Evolutionary conservation across 192 early-diverging fungal species (phyloP), one percentile per base, ranked within the genome.

Genomic region (Backusella australiensis): DNA sequence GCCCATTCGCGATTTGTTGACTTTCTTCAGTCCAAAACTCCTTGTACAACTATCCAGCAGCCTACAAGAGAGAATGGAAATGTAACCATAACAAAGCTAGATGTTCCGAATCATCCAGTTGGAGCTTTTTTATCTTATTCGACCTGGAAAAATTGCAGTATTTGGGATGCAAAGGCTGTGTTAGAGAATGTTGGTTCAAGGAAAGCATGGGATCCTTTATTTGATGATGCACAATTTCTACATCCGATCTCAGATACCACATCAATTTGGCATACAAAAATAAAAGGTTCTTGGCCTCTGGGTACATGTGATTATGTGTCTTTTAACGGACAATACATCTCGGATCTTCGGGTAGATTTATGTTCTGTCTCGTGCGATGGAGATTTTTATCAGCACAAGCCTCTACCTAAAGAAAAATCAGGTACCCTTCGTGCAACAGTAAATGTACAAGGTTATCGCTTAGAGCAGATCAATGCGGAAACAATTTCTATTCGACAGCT

Each of bases 91-190:
- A 77, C 71, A 9, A 80, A 85, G 1, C 39, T 81, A 11, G 82
- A 83, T 29, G 67, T 71, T 12, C 82, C 83, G 5, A 82, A 77
- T 4, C 82, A 85, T 71, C 75, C 78, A 12, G 69, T 77, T 1
- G 84, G 82, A 0, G 82, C 79, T 39, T 72, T 83, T 67, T 76
- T 80, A 41, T 80, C 82, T 38, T 81, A 86, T 26, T 74, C 83
- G 34, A 34, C 78, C 1, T 86, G 84, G 76, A 75, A 84, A 35
- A 69, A 80, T 38, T 86, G 81, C 34, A 76, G 80, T 41, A 83
- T 86, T 41, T 86, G 85, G 85, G 85, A 86, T 46, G 75, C 80
- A 34, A 86, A 86, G 69, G 85, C 85, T 2, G 81, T 78, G 9
- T 34, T 86, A 15, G 83, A 83, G 34, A 84, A 83, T 80, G 39